Base-by-base conservation (phyloP, 2,329 filamentous ascomycete genomes). In the Arthrinium phaeospermum region DNA sequence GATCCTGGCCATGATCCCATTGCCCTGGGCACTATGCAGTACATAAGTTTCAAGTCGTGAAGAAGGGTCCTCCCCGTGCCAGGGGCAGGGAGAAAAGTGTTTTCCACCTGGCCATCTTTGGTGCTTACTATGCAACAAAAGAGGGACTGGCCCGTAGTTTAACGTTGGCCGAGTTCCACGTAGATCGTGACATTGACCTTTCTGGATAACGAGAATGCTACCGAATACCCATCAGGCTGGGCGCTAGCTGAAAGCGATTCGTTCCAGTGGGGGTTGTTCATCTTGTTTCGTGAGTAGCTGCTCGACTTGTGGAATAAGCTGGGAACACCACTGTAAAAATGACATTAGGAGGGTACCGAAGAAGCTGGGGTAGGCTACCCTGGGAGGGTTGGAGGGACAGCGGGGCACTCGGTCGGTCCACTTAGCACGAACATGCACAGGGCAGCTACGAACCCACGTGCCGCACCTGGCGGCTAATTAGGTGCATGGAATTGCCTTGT, bases 121-220 rank as follows among this genome's bases (percentile, higher is more conserved):
- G 30, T 64, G 57, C 57, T 64, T 64, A 64, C 57, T 64, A 64
- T 12, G 34, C 30, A 5, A 64, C 34, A 19, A 24, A 41, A 24
- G 57, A 41, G n/a, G 22, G 22, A n/a, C 41, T n/a, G 34, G 19
- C 34, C 57, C 53, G 16, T 64, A 24, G 34, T 41, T 64, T 64
- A 64, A 64, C 30, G 34, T 64, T 24, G 57, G 6, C 0, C 22
- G n/a, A 7, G 30, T 13, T 64, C 57, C 57, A 41, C 57, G n/a
- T 24, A 13, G 30, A 64, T 64, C 8, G 57, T 64, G 57, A 64
- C 34, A 64, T 64, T 64, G 57, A 24, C 57, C 57, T 41, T 41
- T 24, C 34, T 24, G 34, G 53, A 5, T 37, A 61, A 61, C 14
- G 27, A n/a, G 57, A 24, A 64, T 24, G 4, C 19, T 41, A 41